phyloP scores from a whole-genome alignment of 2,329 filamentous ascomycete genomes.

The Penicillium italicum region DNA sequence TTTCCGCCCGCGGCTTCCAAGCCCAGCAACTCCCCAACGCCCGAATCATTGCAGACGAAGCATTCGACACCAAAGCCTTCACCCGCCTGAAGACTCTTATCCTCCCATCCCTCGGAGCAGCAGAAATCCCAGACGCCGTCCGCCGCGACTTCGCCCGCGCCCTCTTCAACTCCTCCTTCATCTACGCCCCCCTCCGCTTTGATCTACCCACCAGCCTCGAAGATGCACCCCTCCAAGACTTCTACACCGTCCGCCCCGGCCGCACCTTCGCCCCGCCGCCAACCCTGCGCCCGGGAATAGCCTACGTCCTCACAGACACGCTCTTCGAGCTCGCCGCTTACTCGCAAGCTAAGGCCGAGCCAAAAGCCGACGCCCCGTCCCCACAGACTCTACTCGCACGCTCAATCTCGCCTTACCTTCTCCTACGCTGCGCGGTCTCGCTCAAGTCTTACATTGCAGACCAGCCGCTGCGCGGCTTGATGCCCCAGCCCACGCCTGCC shows the following conservation, averaged over 20 bases:
- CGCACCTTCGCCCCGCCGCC: conserved; percentile 67
- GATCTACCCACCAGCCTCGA: conserved; percentile 50
- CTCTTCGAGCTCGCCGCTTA: conserved; percentile 66
- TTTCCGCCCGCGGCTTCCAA: conserved; percentile 60
- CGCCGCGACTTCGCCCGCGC: conserved; percentile 68
- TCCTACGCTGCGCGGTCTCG: conserved; percentile 74
- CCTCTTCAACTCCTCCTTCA: conserved; percentile 76
- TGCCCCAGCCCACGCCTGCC: conserved; percentile 82
- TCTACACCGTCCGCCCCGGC: conserved; percentile 66
- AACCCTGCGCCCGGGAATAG: conserved; percentile 65
- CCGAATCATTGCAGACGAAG: conserved; percentile 64
- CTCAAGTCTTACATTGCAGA: conserved; percentile 86
- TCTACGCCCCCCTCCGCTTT: conserved; percentile 66
- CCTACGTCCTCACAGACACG: conserved; percentile 76
- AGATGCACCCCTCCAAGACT: conserved; percentile 53
- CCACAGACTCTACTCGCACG: conserved; percentile 62
- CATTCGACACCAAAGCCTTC: conserved; percentile 77
- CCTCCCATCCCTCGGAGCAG: conserved; percentile 67
- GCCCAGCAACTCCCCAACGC: conserved; percentile 37
- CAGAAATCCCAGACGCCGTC: conserved; percentile 62
- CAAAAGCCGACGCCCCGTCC: background rate
- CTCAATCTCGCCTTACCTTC: conserved; percentile 73
- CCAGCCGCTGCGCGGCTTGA: conserved; percentile 80
- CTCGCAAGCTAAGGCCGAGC: conserved; percentile 38
- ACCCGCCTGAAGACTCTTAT: conserved; percentile 63